Conservation (phyloP, 2,329 filamentous ascomycete genomes). For the Lachnellula willkommii region DNA sequence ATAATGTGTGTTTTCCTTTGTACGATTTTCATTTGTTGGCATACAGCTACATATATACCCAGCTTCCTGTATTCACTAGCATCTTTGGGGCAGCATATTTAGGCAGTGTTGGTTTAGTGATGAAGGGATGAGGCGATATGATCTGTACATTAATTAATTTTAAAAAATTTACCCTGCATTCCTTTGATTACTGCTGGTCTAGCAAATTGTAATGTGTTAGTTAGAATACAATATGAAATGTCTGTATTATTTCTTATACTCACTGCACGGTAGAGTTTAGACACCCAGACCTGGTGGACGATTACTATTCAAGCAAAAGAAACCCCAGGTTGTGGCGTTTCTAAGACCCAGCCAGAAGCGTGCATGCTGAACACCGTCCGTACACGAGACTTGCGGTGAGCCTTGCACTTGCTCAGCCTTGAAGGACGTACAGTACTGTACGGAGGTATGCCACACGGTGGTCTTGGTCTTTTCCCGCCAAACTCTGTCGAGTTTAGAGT, state of each 20-base stretch:
- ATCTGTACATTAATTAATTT: not conserved
- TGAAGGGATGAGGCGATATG: not conserved
- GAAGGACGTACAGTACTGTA: too few species aligned
- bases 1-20: constrained; percentile 2
- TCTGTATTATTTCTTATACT: too few species aligned
- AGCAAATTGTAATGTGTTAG: not conserved
- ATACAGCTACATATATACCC: constrained; percentile 1
- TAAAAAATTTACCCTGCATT: not conserved
- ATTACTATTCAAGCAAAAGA: not conserved
- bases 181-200: not conserved
- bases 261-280: not conserved
- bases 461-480: too few species aligned
- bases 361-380: not conserved
- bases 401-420: too few species aligned
- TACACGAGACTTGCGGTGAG: too few species aligned
- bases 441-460: too few species aligned
- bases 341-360: not conserved
- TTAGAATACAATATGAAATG: too few species aligned
- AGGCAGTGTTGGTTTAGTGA: not conserved
- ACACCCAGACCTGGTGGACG: not conserved
- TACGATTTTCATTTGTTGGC: constrained; percentile 1
- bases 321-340: not conserved
- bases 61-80: not conserved
- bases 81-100: not conserved
- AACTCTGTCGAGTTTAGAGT: too few species aligned